Evolutionary conservation across 176 grass and related monocot genomes (phyloP).

Genomic region (Oryza officinalis): DNA sequence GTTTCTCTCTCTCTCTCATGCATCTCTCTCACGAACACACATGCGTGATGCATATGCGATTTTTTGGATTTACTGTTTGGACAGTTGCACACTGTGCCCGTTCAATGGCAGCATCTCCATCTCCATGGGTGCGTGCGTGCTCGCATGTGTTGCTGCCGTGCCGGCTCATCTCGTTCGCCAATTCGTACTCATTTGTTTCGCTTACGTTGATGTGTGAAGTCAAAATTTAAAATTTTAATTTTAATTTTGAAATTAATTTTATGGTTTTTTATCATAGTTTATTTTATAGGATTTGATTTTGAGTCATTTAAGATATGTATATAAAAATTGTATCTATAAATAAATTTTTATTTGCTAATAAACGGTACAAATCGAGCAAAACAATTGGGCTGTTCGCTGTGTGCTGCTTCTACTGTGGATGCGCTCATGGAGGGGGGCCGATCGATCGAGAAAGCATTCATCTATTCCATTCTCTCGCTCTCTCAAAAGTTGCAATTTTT

Average conservation of each 20-base stretch:
- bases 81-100: conserved; percentile 9
- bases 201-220: too few relatives aligned
- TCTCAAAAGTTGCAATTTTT: background rate
- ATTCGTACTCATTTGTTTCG: background rate
- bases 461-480: background rate
- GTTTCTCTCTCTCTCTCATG: background rate
- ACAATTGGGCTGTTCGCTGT: too few relatives aligned
- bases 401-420: background rate
- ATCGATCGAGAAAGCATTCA: background rate
- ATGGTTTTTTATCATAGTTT: too few relatives aligned
- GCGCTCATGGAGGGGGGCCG: background rate
- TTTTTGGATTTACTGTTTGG: background rate
- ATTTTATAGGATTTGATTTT: too few relatives aligned
- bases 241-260: too few relatives aligned
- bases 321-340: too few relatives aligned
- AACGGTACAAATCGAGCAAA: too few relatives aligned
- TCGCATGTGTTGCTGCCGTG: background rate
- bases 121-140: background rate
- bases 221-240: too few relatives aligned
- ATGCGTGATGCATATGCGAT: background rate
- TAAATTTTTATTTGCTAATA: too few relatives aligned
- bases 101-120: conserved; percentile 10
- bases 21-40: too few relatives aligned
- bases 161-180: background rate
- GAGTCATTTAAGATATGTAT: too few relatives aligned